These are phyloP conservation scores for Ilex asprella DNA, from an alignment of 257 asterid genomes.

Conservation along the genomic window DNA sequence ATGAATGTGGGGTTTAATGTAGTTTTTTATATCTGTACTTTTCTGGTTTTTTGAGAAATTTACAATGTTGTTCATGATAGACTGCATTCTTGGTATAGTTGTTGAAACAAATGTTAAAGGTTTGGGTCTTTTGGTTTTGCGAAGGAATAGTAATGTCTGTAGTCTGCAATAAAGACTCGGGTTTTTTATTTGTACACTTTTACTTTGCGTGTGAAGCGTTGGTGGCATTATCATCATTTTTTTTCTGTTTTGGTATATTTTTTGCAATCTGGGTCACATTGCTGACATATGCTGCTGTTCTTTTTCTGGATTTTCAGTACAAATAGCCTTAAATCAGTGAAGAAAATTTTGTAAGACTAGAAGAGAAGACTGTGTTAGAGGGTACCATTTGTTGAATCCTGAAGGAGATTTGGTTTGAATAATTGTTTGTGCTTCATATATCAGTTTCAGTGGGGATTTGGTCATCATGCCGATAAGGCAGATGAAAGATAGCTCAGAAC, in stretches of 20 bases:
- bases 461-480: constrained; percentile 81
- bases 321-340: constrained; percentile 37
- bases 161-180: constrained; percentile 30
- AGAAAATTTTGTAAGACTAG: constrained; percentile 19
- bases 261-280: constrained; percentile 31
- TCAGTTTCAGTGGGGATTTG: neutral
- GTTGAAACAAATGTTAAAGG: constrained; percentile 28
- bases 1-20: neutral
- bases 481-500: constrained; percentile 69
- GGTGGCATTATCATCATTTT: constrained; percentile 29
- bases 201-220: constrained; percentile 49
- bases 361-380: constrained; percentile 13
- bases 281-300: constrained; percentile 41
- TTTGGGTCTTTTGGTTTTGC: constrained; percentile 15
- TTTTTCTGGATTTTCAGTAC: constrained; percentile 52
- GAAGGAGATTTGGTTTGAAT: constrained; percentile 12
- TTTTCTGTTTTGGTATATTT: constrained; percentile 28
- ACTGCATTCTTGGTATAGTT: constrained; percentile 39
- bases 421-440: neutral
- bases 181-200: constrained; percentile 26
- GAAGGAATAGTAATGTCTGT: constrained; percentile 23
- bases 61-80: constrained; percentile 1
- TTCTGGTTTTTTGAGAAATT: constrained; percentile 8
- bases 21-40: constrained; percentile 2
- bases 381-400: constrained; percentile 13